Evolutionary conservation across 805 yeast genomes (phyloP).

Genomic region (Ogataea ganodermae): DNA sequence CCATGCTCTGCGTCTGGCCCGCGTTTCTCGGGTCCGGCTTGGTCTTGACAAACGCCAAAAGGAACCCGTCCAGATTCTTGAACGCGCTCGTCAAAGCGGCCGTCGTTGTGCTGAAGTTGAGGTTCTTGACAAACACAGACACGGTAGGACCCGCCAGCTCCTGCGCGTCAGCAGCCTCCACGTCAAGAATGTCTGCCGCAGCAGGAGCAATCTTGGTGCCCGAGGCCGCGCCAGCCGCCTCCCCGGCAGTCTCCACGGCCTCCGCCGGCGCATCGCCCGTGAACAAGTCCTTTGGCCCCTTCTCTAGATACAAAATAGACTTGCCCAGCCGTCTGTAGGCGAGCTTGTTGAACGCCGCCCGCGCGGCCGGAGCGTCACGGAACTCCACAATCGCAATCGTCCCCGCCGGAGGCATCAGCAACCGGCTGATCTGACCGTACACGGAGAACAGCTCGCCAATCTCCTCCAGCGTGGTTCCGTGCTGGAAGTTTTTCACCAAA

Average conservation of each 20-base stretch:
- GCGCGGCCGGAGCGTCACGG: constrained; percentile 77
- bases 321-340: constrained; percentile 88
- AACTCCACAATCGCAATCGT: constrained; percentile 93
- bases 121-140: constrained; percentile 87
- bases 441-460: constrained; percentile 78
- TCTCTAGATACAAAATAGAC: constrained; percentile 85
- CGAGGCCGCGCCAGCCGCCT: constrained; percentile 33
- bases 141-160: constrained; percentile 69
- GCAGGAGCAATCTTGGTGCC: constrained; percentile 45
- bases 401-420: constrained; percentile 94
- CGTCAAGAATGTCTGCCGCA: constrained; percentile 20
- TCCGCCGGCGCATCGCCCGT: constrained; percentile 49
- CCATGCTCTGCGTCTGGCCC: constrained; percentile 83
- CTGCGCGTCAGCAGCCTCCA: constrained; percentile 31
- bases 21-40: constrained; percentile 82
- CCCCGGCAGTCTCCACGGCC: constrained; percentile 29
- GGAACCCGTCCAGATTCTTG: constrained; percentile 74
- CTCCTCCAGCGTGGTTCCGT: constrained; percentile 79
- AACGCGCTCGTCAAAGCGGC: constrained; percentile 59
- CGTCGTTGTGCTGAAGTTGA: constrained; percentile 79
- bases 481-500: constrained; percentile 88
- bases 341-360: constrained; percentile 85
- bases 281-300: constrained; percentile 87
- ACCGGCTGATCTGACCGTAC: constrained; percentile 76
- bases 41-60: constrained; percentile 77